These are phyloP conservation scores for Aspergillus funiculosus DNA, from an alignment of 495 filamentous ascomycete genomes.

Conservation along the genomic window DNA sequence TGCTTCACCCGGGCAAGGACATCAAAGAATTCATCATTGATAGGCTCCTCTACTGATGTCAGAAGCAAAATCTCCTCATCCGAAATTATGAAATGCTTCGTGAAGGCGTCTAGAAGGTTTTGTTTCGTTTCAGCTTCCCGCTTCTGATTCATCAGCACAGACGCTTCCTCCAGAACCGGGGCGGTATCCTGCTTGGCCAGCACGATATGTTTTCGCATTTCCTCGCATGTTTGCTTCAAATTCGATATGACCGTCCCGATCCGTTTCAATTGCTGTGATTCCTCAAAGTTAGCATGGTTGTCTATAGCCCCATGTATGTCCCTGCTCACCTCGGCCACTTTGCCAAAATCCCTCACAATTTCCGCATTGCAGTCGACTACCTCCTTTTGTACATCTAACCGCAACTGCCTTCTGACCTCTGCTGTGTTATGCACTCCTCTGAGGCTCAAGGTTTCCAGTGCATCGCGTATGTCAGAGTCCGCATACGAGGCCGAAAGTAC, in stretches of 20 bases:
- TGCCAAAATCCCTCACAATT: constrained; percentile 83
- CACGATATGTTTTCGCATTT: constrained; percentile 71
- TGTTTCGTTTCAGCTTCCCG: constrained; percentile 80
- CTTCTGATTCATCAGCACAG: constrained; percentile 66
- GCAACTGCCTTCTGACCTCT: constrained; percentile 71
- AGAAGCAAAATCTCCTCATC: constrained; percentile 69
- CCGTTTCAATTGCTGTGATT: constrained; percentile 69
- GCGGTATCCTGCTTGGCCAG: constrained; percentile 69
- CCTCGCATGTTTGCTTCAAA: constrained; percentile 74
- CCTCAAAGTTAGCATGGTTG: constrained; percentile 1
- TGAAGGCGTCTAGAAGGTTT: constrained; percentile 74
- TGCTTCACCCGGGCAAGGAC: constrained; percentile 76
- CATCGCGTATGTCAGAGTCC: constrained; percentile 86
- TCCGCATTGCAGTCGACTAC: constrained; percentile 90
- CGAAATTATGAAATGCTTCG: constrained; percentile 74
- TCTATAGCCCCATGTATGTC: background rate
- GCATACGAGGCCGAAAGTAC: constrained; percentile 90
- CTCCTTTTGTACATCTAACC: constrained; percentile 84
- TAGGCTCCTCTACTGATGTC: constrained; percentile 69
- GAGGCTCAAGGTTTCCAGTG: constrained; percentile 69
- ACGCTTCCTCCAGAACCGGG: constrained; percentile 73
- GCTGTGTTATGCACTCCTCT: constrained; percentile 66
- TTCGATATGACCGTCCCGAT: constrained; percentile 73
- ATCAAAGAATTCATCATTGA: constrained; percentile 81
- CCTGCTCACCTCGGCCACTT: constrained; percentile 74